A percentile compares a stretch with the other conserved stretches of the same genome.
Evolutionary conservation across 139 green algal genomes (phyloP).

Genomic region (Auxenochlorella protothecoides): DNA sequence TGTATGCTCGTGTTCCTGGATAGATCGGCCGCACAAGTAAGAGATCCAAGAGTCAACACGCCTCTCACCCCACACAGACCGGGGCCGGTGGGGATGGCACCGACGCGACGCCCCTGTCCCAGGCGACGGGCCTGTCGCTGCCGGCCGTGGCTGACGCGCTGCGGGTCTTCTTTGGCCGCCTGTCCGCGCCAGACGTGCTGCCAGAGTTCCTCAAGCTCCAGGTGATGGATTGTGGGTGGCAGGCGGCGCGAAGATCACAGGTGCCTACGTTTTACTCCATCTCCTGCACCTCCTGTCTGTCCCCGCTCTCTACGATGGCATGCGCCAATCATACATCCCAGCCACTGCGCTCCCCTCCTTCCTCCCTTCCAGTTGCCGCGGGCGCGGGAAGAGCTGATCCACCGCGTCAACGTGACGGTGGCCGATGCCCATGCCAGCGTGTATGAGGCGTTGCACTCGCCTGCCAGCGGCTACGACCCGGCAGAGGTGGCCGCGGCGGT

Average conservation of each 20-base stretch:
- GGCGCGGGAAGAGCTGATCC: constrained; percentile 22
- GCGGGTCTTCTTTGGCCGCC: constrained; percentile 50
- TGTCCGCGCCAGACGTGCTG: constrained; percentile 58
- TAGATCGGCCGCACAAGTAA: background rate
- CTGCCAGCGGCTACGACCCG: constrained; percentile 46
- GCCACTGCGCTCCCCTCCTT: no score
- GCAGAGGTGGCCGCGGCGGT: constrained; percentile 17
- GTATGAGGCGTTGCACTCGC: constrained; percentile 41
- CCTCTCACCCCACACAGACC: no score
- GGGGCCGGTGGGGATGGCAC: background rate
- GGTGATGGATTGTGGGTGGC: constrained; percentile 12
- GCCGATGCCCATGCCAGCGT: constrained; percentile 52
- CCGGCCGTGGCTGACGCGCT: constrained; percentile 41
- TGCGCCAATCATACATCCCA: no score
- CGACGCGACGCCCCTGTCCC: no score
- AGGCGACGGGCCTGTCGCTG: constrained; percentile 27
- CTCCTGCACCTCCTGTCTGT: no score
- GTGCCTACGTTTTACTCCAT: no score
- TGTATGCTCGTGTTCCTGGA: background rate
- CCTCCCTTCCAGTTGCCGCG: constrained; percentile 29
- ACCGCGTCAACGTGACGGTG: constrained; percentile 37
- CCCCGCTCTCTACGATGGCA: no score
- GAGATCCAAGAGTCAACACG: no score
- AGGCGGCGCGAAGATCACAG: background rate
- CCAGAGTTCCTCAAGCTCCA: constrained; percentile 62